Conservation (phyloP, 805 yeast species). For the Candida railenensis region DNA sequence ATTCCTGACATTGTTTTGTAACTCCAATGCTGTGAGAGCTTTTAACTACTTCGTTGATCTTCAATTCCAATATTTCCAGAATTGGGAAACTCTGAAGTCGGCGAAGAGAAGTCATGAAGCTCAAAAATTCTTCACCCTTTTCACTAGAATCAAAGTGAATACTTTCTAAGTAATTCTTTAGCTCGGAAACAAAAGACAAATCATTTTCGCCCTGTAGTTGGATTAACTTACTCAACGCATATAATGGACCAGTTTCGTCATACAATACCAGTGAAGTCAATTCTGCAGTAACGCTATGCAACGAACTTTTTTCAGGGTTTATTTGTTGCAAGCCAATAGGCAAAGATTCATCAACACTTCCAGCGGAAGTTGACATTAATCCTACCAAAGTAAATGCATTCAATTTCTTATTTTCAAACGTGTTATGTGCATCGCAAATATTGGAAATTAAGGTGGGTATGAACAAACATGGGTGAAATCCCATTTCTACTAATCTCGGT, state of each 20-base stretch:
- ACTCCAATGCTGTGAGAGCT: not conserved
- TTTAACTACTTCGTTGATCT: not conserved
- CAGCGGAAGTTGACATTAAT: not conserved
- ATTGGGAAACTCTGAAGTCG: not conserved
- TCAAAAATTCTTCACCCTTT: slow-evolving; percentile 36
- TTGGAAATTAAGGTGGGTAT: slow-evolving; percentile 26
- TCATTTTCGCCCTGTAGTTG: not conserved
- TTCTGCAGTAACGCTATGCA: not conserved
- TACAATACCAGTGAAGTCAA: not conserved
- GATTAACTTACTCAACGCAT: slow-evolving; percentile 7
- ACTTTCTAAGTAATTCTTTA: not conserved
- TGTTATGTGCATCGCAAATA: slow-evolving; percentile 31
- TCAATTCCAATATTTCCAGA: not conserved
- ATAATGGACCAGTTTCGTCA: slow-evolving; percentile 6
- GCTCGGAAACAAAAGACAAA: not conserved
- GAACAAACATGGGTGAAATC: slow-evolving; percentile 26
- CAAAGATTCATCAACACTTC: not conserved
- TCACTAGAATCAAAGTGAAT: slow-evolving; percentile 29
- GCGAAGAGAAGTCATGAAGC: not conserved
- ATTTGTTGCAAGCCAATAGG: too few relatives aligned
- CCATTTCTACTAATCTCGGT: slow-evolving; percentile 19
- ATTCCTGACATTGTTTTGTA: not conserved
- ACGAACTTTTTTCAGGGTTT: too few relatives aligned
- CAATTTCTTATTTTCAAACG: slow-evolving; percentile 38
- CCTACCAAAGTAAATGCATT: slow-evolving; percentile 39